Evolutionary conservation across 352 stramenopile genomes (phyloP).

Genomic region (Phytophthora ramorum): DNA sequence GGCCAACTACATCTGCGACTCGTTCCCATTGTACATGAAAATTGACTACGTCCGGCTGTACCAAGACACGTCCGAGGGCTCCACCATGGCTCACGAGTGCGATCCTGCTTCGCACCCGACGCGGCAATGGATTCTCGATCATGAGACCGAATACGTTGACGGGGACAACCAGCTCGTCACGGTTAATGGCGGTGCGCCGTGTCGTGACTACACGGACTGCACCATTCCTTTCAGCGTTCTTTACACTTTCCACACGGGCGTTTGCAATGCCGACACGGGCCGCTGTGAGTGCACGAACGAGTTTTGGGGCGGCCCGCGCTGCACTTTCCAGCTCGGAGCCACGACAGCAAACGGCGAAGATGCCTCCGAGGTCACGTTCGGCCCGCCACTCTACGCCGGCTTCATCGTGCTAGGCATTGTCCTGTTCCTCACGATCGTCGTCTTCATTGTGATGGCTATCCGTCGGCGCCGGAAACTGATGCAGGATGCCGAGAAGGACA

Average conservation of each 20-base stretch:
- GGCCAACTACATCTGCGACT: slow-evolving; percentile 77
- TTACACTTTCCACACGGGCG: slow-evolving; percentile 59
- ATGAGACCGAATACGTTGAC: slow-evolving; percentile 68
- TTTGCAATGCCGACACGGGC: slow-evolving; percentile 47
- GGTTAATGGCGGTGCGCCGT: slow-evolving; percentile 63
- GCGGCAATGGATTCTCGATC: slow-evolving; percentile 73
- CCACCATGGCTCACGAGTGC: slow-evolving; percentile 63
- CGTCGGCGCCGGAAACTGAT: slow-evolving; percentile 40
- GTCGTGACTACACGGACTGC: slow-evolving; percentile 62
- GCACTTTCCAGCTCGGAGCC: slow-evolving; percentile 55
- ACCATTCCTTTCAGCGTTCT: slow-evolving; percentile 53
- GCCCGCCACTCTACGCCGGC: slow-evolving; percentile 35
- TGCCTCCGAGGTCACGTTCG: slow-evolving; percentile 34
- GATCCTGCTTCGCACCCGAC: slow-evolving; percentile 70
- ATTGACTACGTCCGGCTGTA: slow-evolving; percentile 89
- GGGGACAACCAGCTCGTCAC: slow-evolving; percentile 57
- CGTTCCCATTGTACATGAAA: slow-evolving; percentile 85
- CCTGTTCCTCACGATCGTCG: slow-evolving; percentile 45
- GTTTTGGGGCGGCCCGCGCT: slow-evolving; percentile 72
- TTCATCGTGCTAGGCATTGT: slow-evolving; percentile 33
- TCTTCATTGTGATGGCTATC: slow-evolving; percentile 51
- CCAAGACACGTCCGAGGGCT: slow-evolving; percentile 52
- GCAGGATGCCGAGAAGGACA: slow-evolving; percentile 47
- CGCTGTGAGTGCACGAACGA: slow-evolving; percentile 64
- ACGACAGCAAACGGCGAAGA: slow-evolving; percentile 41